These are phyloP conservation scores for Dendrostoma leiphaemia DNA, from an alignment of 2,329 filamentous ascomycete genomes.

Conservation along the genomic window DNA sequence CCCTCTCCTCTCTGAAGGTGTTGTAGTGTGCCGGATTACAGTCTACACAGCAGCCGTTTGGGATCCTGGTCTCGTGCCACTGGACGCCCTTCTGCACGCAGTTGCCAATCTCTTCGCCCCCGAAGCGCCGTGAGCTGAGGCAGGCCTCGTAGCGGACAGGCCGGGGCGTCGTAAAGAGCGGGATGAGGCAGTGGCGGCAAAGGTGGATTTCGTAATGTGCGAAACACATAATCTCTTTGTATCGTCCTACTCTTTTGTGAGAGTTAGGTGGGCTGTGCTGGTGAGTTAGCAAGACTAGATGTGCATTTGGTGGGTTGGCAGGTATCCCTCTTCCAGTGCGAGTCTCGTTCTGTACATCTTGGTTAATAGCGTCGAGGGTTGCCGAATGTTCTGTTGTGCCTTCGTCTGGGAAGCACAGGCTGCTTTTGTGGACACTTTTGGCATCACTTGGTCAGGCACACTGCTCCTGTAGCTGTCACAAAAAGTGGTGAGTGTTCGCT, in stretches of 20 bases:
- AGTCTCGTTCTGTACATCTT: too few species aligned
- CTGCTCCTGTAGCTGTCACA: too few species aligned
- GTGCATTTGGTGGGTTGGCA: too few species aligned
- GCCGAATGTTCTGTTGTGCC: too few species aligned
- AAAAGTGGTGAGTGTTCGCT: too few species aligned
- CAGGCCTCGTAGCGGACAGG: not conserved
- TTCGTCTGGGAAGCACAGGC: too few species aligned
- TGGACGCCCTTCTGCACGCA: not conserved
- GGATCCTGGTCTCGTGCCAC: not conserved
- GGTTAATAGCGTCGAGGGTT: too few species aligned
- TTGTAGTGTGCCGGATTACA: not conserved
- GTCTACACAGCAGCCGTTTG: constrained; percentile 8
- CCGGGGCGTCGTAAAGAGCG: not conserved
- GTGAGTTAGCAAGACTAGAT: not conserved
- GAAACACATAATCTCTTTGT: constrained; percentile 5
- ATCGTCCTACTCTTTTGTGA: too few species aligned
- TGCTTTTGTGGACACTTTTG: too few species aligned
- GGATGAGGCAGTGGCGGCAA: constrained; percentile 2
- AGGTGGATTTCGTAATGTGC: not conserved
- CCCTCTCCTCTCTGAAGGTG: not conserved
- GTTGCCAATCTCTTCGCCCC: not conserved
- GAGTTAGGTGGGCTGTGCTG: not conserved
- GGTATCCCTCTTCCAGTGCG: too few species aligned
- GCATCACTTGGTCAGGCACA: too few species aligned
- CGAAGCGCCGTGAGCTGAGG: not conserved